Base-by-base conservation (phyloP, 176 grass and related monocot species). In the Zoysia japonica region DNA sequence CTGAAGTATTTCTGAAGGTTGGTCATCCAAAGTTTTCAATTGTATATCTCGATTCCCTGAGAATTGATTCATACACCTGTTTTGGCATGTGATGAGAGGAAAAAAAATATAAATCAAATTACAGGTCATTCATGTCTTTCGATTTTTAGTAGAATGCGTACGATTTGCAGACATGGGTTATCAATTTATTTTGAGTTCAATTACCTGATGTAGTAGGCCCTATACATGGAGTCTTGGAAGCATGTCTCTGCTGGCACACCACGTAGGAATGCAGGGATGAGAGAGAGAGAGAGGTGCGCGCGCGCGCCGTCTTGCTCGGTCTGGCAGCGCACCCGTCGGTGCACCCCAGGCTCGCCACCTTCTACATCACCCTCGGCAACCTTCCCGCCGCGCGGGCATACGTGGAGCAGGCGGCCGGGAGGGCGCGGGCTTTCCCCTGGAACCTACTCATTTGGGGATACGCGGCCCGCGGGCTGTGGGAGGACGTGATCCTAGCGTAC, bases 401-500 rank as follows among this genome's bases (percentile, higher is more conserved):
- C 5, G 79, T 87, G 35, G 81, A 79, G 51, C 57, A n/a, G 7
- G 82, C 85, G 52, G 72, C 37, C 0, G 40, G 70, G 8, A 77
- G 51, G 15, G 80, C 80, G 48, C 82, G 67, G 19, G 85, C 79
- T 14, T 79, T 88, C n/a, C 82, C 88, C 15, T 93, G 91, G 91
- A 93, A 88, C 72, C 56, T 88, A n/a, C 79, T 93, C 66, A 61
- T 93, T 3, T 88, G 85, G 70, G 72, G 47, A 3, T 87, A 88
- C 47, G 85, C 71, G 6, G 9, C 43, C 9, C 71, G 56, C 37
- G 52, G 61, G 40, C 19, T 57, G 2, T 90, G 85, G 85, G 41
- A 43, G 6, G 78, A 87, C 61, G 88, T 87, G 5, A 72, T 93
- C 56, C 44, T 79, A 17, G 44, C 78, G 47, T 85, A 89, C 55